A percentile compares a stretch with the other conserved stretches of the same genome.
Evolutionary conservation across 2,329 filamentous ascomycete species (phyloP).

Genomic region (Colletotrichum kahawae): DNA sequence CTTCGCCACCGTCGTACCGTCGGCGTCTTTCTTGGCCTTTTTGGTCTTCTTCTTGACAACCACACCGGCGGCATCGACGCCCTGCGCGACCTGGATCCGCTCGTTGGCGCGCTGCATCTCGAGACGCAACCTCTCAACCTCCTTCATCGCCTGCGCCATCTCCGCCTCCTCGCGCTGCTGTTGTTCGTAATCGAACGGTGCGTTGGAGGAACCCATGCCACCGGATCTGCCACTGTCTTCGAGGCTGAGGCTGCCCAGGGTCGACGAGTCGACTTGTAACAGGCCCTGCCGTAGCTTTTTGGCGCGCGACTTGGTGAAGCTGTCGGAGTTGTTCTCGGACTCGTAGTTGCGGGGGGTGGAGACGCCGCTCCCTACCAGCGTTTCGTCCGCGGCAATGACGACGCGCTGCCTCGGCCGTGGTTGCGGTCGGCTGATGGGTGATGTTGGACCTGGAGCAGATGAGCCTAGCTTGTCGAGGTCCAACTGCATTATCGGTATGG

Average conservation of each 20-base stretch:
- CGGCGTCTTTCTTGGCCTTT: slow-evolving; percentile 54
- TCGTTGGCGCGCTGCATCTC: slow-evolving; percentile 89
- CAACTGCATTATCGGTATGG: slow-evolving; percentile 94
- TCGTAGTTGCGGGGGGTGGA: slow-evolving; percentile 58
- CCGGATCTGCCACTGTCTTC: slow-evolving; percentile 47
- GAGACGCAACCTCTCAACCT: slow-evolving; percentile 83
- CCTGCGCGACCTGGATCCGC: slow-evolving; percentile 72
- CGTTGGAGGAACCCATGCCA: slow-evolving; percentile 37
- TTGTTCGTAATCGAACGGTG: slow-evolving; percentile 63
- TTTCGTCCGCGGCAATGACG: slow-evolving; percentile 76
- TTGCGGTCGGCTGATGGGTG: slow-evolving; percentile 34
- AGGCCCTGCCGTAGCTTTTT: slow-evolving; percentile 66
- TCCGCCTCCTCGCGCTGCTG: slow-evolving; percentile 82
- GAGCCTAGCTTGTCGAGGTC: slow-evolving; percentile 67
- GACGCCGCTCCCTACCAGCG: slow-evolving; percentile 59
- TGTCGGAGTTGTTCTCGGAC: slow-evolving; percentile 57
- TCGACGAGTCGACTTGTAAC: slow-evolving; percentile 86
- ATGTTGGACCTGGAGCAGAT: slow-evolving; percentile 26
- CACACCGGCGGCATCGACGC: slow-evolving; percentile 68
- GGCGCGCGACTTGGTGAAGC: slow-evolving; percentile 51
- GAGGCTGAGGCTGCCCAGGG: slow-evolving; percentile 75
- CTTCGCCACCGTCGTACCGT: slow-evolving; percentile 40
- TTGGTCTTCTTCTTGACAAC: slow-evolving; percentile 73
- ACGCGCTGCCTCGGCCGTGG: slow-evolving; percentile 63
- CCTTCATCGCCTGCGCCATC: slow-evolving; percentile 86